phyloP scores from a whole-genome alignment of 2,329 filamentous ascomycete species.

The Botrytis elliptica region DNA sequence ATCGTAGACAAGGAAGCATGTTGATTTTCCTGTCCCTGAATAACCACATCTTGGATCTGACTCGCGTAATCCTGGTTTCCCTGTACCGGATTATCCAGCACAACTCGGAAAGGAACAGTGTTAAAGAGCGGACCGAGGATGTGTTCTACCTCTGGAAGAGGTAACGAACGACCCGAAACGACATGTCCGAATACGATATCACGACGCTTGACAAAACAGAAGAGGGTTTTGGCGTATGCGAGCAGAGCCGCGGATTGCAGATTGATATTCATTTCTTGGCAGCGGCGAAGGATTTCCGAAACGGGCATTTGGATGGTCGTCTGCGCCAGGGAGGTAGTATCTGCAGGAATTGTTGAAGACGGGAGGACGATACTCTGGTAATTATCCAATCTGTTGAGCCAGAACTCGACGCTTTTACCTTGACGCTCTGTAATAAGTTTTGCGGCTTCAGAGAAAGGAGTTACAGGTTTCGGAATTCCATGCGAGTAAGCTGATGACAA shows the following conservation, averaged over 20 bases:
- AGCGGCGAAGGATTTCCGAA: background rate
- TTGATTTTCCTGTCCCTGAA: slow-evolving; percentile 11
- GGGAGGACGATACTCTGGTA: background rate
- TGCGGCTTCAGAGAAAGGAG: background rate
- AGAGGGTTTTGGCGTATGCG: slow-evolving; percentile 9
- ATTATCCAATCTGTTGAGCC: background rate
- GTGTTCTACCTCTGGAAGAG: slow-evolving; percentile 35
- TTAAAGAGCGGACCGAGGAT: slow-evolving; percentile 38
- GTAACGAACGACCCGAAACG: slow-evolving; percentile 41
- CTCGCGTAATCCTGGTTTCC: slow-evolving; percentile 21
- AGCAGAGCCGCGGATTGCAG: slow-evolving; percentile 9
- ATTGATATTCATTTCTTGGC: slow-evolving; percentile 6
- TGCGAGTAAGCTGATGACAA: background rate
- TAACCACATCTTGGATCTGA: slow-evolving; percentile 9
- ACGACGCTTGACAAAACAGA: background rate
- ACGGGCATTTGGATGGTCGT: background rate
- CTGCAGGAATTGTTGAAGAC: background rate
- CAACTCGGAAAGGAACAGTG: slow-evolving; percentile 31
- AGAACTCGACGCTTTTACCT: slow-evolving; percentile 6
- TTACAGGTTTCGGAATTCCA: background rate
- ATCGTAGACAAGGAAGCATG: slow-evolving; percentile 14
- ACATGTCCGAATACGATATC: slow-evolving; percentile 51
- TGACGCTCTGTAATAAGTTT: slow-evolving; percentile 6
- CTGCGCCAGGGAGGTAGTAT: background rate
- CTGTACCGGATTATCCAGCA: slow-evolving; percentile 23